These are phyloP conservation scores for Podaxis mareebaensis DNA, from an alignment of 768 basidiomycete genomes.

Conservation along the genomic window DNA sequence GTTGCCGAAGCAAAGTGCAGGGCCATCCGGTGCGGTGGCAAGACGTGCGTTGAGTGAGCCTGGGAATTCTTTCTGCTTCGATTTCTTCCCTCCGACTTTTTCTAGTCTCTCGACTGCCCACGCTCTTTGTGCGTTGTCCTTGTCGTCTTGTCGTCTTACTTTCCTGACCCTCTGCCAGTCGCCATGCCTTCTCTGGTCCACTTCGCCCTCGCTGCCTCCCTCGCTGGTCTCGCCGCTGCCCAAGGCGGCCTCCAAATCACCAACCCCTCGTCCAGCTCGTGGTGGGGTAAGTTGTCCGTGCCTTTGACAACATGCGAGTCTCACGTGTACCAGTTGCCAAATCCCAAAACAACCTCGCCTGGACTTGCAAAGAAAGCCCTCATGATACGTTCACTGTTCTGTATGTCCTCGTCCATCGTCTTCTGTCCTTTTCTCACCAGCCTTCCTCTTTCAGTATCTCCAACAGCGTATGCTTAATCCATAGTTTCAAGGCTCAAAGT, in stretches of 20 bases:
- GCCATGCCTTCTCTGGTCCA: slow-evolving; percentile 8
- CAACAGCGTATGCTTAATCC: slow-evolving; percentile 29
- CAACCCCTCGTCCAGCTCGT: slow-evolving; percentile 43
- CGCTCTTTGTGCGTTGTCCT: slow-evolving; percentile 5
- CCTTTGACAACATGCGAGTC: slow-evolving; percentile 1
- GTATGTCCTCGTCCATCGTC: slow-evolving; percentile 36
- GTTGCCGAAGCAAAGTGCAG: background rate
- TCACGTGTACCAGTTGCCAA: slow-evolving; percentile 44
- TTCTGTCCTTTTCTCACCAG: slow-evolving; percentile 13
- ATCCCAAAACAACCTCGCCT: slow-evolving; percentile 57
- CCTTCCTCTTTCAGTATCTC: slow-evolving; percentile 35
- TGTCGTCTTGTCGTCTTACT: background rate
- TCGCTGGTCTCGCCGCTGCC: slow-evolving; percentile 38
- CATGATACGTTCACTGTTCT: slow-evolving; percentile 48
- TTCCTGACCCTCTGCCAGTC: background rate
- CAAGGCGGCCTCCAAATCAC: slow-evolving; percentile 39
- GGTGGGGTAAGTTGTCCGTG: slow-evolving; percentile 58
- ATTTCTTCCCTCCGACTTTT: slow-evolving; percentile 4
- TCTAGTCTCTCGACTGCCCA: background rate
- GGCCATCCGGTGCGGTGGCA: background rate
- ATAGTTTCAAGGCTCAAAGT: background rate
- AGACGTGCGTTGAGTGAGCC: background rate
- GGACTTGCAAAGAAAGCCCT: slow-evolving; percentile 52
- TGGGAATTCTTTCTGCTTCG: background rate
- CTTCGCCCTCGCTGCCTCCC: slow-evolving; percentile 23